phyloP scores from a whole-genome alignment of 257 asterid species.

The Scutellaria baicalensis region DNA sequence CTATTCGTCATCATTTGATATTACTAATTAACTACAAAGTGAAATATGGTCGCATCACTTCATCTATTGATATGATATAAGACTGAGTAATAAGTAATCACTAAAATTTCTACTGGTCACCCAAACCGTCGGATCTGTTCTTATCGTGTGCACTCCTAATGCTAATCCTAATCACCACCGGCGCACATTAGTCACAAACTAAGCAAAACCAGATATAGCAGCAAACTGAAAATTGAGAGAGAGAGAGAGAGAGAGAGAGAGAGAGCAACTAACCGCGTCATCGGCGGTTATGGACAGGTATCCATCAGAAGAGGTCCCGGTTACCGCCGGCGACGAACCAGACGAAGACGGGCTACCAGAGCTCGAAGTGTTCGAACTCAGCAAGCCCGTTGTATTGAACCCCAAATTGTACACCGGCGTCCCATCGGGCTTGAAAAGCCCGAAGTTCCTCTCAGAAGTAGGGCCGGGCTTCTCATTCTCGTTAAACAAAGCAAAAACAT shows the following conservation, averaged over 20 bases:
- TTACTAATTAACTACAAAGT: too few species aligned
- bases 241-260: not conserved
- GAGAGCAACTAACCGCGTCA: slow-evolving; percentile 41
- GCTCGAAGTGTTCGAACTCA: slow-evolving; percentile 13
- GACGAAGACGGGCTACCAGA: slow-evolving; percentile 14
- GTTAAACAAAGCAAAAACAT: slow-evolving; percentile 69
- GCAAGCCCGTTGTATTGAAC: slow-evolving; percentile 31
- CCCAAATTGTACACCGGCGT: slow-evolving; percentile 63
- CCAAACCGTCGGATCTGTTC: too few species aligned
- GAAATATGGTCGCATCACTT: too few species aligned
- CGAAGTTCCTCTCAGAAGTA: slow-evolving; percentile 74
- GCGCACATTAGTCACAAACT: too few species aligned
- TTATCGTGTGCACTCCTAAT: too few species aligned
- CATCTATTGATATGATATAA: too few species aligned
- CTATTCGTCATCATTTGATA: too few species aligned
- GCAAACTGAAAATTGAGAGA: not conserved
- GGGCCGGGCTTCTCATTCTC: slow-evolving; percentile 95
- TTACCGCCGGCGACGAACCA: slow-evolving; percentile 10
- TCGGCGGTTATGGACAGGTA: slow-evolving; percentile 53
- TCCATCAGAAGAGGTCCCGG: slow-evolving; percentile 27
- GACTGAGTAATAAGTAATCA: too few species aligned
- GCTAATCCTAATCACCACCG: too few species aligned
- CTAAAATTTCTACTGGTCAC: too few species aligned
- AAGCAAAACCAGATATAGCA: not conserved
- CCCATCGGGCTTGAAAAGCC: slow-evolving; percentile 79